Base-by-base conservation (phyloP, 768 basidiomycete genomes). In the Mycena venus region DNA sequence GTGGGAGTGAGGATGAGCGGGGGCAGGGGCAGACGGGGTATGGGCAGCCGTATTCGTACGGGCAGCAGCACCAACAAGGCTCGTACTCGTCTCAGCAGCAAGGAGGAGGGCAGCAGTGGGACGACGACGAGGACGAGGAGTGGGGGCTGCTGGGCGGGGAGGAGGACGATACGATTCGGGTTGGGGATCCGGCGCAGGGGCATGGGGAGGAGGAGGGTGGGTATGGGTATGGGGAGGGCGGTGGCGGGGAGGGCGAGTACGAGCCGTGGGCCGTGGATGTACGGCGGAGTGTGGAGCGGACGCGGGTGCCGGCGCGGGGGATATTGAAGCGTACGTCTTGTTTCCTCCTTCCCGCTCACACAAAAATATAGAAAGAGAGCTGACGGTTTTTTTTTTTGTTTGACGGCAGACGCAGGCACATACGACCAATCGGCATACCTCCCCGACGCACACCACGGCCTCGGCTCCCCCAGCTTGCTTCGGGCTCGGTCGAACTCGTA, bases 401-500 rank as follows among this genome's bases (percentile, higher is more conserved):
- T n/a, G n/a, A n/a, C n/a, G n/a, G 2, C 80, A 95, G 95, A 92
- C 81, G 93, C 94, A 12, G 88, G 87, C 0, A 87, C 84, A 27
- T 96, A 95, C 81, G 88, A 88, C 75, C 96, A 96, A 82, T 87
- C 91, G 64, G 71, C 79, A 47, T 92, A 88, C 78, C 82, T 90
- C 60, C 72, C 82, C 38, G 91, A 80, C 83, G 27, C 87, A 86
- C 76, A 84, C 81, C 75, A 19, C 3, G 49, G 25, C 12, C 23
- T 42, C 55, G 15, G 42, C 47, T 21, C 23, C 23, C 59, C n/a
- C 17, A 36, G 32, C 62, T 23, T 55, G 6, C 55, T 73, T 14
- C 91, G 94, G 62, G 83, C 87, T 58, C 92, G 96, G 58, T 94
- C 96, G 56, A 97, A 97, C 83, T 98, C 96, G 25, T 95, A 96